Conservation (phyloP, 1,284 basidiomycete species). For the Trametes hirsuta region DNA sequence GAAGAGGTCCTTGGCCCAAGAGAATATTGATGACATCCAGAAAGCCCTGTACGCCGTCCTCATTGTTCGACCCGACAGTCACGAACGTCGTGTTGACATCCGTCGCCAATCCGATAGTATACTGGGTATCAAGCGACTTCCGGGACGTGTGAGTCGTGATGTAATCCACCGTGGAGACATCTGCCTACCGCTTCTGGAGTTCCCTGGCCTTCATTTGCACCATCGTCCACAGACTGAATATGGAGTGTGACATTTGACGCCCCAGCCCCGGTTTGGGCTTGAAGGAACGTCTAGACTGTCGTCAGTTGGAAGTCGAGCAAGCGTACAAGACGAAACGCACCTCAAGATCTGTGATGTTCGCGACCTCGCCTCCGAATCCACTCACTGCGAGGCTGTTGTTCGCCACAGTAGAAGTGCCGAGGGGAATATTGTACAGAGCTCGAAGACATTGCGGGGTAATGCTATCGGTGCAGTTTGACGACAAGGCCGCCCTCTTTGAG, state of each 20-base stretch:
- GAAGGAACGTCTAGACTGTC: slow-evolving; percentile 47
- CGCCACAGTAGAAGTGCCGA: background rate
- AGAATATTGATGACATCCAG: slow-evolving; percentile 32
- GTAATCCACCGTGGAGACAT: background rate
- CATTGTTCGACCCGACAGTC: slow-evolving; percentile 10
- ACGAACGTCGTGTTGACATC: slow-evolving; percentile 33
- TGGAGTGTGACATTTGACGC: slow-evolving; percentile 33
- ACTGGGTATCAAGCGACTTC: slow-evolving; percentile 61
- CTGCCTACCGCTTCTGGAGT: slow-evolving; percentile 16
- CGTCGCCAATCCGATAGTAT: slow-evolving; percentile 62
- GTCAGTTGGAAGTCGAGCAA: background rate
- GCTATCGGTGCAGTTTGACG: background rate
- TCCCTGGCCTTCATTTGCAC: slow-evolving; percentile 36
- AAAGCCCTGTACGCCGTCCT: slow-evolving; percentile 28
- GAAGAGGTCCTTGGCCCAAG: slow-evolving; percentile 40
- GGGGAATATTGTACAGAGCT: background rate
- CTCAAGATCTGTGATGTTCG: slow-evolving; percentile 35
- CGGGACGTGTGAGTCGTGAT: background rate
- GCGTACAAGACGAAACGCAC: slow-evolving; percentile 19
- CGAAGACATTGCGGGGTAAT: background rate
- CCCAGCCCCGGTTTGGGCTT: slow-evolving; percentile 46
- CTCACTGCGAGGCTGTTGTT: slow-evolving; percentile 40
- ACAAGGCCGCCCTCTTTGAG: background rate
- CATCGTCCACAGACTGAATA: slow-evolving; percentile 14
- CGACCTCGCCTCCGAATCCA: background rate